Base-by-base conservation (phyloP, 108 stramenopile species). In the Cylindrotheca fusiformis region DNA sequence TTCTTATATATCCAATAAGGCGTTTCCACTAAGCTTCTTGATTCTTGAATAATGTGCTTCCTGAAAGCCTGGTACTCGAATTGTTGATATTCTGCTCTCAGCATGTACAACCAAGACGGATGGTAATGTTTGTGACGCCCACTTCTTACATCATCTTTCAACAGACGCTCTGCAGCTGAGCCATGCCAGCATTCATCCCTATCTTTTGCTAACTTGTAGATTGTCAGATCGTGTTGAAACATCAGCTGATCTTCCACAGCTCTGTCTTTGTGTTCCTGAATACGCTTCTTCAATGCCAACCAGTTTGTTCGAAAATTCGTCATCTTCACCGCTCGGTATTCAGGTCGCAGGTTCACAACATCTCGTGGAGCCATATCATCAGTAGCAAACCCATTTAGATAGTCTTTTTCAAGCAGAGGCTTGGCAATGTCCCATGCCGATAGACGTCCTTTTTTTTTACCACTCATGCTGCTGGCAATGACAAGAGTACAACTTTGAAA, bases 11-110 rank as follows among this genome's bases (percentile, higher is more conserved):
- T 21, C 50, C 50, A 51, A n/a, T 51, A 51, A 19, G 50, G 50
- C n/a, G 20, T n/a, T 22, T 51, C 50, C 18, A n/a, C 18, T 51
- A 21, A 19, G 20, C 12, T 17, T 21, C 50, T n/a, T 19, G 21
- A 5, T 19, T 51, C 50, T 51, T 51, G 50, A 22, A 19, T 8
- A 5, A 51, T 22, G 20, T 51, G 50, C 18, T 51, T 22, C 4
- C 50, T 8, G 20, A 51, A 51, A 51, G n/a, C n/a, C 29, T 25
- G 54, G n/a, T 55, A 55, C 24, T 55, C n/a, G 29, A 41, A 41
- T 14, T 41, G 6, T 41, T 41, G 36, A 41, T 41, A 41, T 6
- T 6, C 6, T 41, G 6, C 14, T 14, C 36, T 41, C 14, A 10
- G 6, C 36, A 41, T 10, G 14, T 10, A 41, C 6, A 41, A 14